Evolutionary conservation across 805 yeast genomes (phyloP).

Genomic region (Zygosaccharomyces lentus): DNA sequence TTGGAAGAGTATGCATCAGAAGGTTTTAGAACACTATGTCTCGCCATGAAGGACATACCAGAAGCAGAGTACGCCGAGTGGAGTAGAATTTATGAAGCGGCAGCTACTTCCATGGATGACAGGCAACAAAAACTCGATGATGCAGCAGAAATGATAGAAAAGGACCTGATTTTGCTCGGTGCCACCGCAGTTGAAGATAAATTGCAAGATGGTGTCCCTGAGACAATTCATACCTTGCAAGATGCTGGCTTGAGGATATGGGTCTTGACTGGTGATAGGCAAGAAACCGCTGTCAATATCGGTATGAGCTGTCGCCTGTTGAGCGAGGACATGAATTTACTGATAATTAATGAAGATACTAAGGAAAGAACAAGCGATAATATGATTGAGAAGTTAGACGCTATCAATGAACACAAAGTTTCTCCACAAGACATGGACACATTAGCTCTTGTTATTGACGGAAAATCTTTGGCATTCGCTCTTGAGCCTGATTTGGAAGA

Average conservation of each 20-base stretch:
- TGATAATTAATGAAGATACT: conserved; percentile 82
- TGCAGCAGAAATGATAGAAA: conserved; percentile 86
- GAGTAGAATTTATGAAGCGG: conserved; percentile 63
- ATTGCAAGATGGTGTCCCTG: conserved; percentile 97
- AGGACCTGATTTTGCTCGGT: conserved; percentile 73
- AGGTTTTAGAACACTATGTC: conserved; percentile 90
- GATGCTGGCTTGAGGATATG: conserved; percentile 96
- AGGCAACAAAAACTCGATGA: conserved; percentile 75
- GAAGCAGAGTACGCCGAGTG: conserved; percentile 74
- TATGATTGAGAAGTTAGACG: conserved; percentile 67
- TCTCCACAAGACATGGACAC: conserved; percentile 69
- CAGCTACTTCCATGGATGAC: conserved; percentile 74
- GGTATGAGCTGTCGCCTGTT: conserved; percentile 96
- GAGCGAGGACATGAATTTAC: conserved; percentile 92
- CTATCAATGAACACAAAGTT: conserved; percentile 61
- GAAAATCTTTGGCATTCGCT: conserved; percentile 84
- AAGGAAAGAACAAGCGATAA: conserved; percentile 74
- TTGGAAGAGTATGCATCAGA: conserved; percentile 95
- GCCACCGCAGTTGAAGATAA: conserved; percentile 99
- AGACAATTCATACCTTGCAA: conserved; percentile 89
- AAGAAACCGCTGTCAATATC: conserved; percentile 96
- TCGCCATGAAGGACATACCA: conserved; percentile 77
- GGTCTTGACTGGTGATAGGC: conserved; percentile 98
- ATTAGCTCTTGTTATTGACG: conserved; percentile 89
- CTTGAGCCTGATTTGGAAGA: conserved; percentile 77